A percentile compares a stretch with the other conserved stretches of the same genome.
Conservation (phyloP, 345 rosid species). For the Hirschfeldia incana region DNA sequence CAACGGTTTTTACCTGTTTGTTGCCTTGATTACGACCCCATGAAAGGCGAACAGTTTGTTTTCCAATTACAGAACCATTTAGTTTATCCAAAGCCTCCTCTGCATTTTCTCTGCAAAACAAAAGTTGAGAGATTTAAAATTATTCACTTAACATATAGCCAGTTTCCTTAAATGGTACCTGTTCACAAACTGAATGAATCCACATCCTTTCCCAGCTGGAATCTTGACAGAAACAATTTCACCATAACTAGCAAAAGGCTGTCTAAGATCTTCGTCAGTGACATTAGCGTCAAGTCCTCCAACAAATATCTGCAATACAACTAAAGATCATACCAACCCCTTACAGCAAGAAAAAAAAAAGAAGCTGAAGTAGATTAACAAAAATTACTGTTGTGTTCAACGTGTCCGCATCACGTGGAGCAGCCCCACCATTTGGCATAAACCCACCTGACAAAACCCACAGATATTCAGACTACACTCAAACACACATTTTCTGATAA, state of each 20-base stretch:
- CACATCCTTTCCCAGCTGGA: constrained; percentile 91
- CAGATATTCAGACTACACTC: neutral
- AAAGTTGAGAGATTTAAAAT: neutral
- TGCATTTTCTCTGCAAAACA: constrained; percentile 60
- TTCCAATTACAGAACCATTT: constrained; percentile 66
- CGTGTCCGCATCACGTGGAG: constrained; percentile 71
- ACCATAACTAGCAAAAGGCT: constrained; percentile 72
- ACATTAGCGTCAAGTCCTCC: constrained; percentile 91
- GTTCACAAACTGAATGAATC: constrained; percentile 87
- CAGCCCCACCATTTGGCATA: constrained; percentile 57
- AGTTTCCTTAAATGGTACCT: constrained; percentile 48
- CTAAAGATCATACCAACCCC: neutral
- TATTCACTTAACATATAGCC: neutral
- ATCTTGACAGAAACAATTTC: constrained; percentile 93
- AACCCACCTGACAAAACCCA: constrained; percentile 62
- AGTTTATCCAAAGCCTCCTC: constrained; percentile 85
- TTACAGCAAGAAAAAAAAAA: neutral
- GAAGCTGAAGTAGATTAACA: neutral
- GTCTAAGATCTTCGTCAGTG: constrained; percentile 82
- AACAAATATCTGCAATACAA: constrained; percentile 67
- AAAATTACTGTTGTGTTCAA: constrained; percentile 80
- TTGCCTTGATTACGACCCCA: constrained; percentile 85
- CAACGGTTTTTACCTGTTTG: constrained; percentile 57
- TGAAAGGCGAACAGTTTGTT: constrained; percentile 78
- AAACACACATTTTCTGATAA: neutral